Evolutionary conservation across 768 basidiomycete genomes (phyloP), one percentile per base, ranked within the genome.

Genomic region (Epithele typhae): DNA sequence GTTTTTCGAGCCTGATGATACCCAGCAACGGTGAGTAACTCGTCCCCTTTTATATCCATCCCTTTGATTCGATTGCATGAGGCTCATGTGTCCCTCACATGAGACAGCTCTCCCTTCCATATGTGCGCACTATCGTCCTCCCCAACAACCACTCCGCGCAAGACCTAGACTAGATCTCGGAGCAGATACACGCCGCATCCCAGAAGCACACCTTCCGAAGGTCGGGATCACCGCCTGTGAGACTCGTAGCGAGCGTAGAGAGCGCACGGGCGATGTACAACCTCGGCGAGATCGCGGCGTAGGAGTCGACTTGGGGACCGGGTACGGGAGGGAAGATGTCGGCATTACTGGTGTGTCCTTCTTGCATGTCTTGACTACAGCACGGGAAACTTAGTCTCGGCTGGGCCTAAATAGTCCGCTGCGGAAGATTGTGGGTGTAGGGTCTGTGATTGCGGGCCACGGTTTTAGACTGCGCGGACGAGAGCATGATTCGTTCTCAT

Each of bases 391-490:
- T n/a, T n/a, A n/a, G n/a, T n/a, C n/a, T n/a, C 25, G 32, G 24
- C 11, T 33, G 11, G 40, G 10, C 40, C 35, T 10, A 15, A 22
- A 1, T 55, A 95, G 93, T 97, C 95, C 63, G 93, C 90, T 3
- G 90, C 92, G 18, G 93, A 97, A 69, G 93, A 97, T 58, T 95
- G 91, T 92, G 64, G 52, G 76, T 36, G 17, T 14, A 14, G n/a
- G n/a, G n/a, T n/a, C n/a, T n/a, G n/a, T n/a, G n/a, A n/a, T n/a
- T n/a, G n/a, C n/a, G n/a, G n/a, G n/a, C n/a, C n/a, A n/a, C n/a
- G n/a, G n/a, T n/a, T n/a, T n/a, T 15, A 95, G 92, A 91, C 63
- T 96, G 94, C 57, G 92, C 93, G 0, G 87, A 92, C 60, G 87
- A 92, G 3, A 81, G 80, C 5, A 83, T 96, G 43, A 75, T 92